Base-by-base conservation (phyloP, 305 asterid genomes). In the Ajuga reptans region DNA sequence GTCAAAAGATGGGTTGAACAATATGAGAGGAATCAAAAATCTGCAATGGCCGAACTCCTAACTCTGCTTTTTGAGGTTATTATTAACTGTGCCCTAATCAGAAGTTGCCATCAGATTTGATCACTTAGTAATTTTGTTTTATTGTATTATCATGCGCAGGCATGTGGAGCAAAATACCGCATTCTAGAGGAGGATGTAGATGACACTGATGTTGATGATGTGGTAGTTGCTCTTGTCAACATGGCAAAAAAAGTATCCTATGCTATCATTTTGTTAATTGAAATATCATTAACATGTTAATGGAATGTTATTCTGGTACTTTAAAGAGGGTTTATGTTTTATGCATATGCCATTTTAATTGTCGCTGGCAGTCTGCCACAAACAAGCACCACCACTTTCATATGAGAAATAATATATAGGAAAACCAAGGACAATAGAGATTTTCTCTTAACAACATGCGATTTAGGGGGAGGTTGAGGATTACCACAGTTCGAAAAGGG, bases 391-490 rank as follows among this genome's bases (percentile, higher is more conserved):
- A 31, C 21, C 50, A 51, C 45, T 14, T 46, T 71, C 55, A n/a
- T 31, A 24, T 31, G 69, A 66, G 47, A 37, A 68, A 56, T 21
- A 29, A 34, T 18, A 37, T 63, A 16, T 4, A 56, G 42, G 11
- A 73, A 46, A 59, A 64, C n/a, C 2, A 16, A 17, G 24, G 66
- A 53, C 29, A 72, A 45, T 45, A n/a, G 5, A 18, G 62, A 27
- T 78, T 81, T 21, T 83, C 66, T 46, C 89, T 83, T 77, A 66
- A 82, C 84, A 64, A 46, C 50, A 62, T 60, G 59, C 64, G 70
- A 57, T 53, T 39, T 78, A 90, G 96, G 96, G 96, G 69, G 95
- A 87, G 66, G 82, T 87, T 76, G 99, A 93, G 83, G 99, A 93
- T 80, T 88, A 84, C 79, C 99, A 90, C 77, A 87, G 80, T 83